phyloP scores from a whole-genome alignment of 179 eudicot species.

The Spinacia oleracea region DNA sequence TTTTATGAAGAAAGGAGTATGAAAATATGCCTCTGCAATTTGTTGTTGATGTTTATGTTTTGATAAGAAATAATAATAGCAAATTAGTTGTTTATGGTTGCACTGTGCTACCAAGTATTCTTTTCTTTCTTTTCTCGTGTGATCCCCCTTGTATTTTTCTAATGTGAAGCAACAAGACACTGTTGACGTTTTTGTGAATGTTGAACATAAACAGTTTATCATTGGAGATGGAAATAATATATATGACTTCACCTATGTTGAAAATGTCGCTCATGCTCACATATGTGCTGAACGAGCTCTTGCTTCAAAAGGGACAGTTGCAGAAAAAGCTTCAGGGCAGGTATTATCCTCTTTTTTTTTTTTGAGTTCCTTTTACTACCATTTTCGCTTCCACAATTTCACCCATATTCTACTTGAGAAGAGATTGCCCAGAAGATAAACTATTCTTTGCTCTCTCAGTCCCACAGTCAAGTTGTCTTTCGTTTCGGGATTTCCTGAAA shows the following conservation, averaged over 20 bases:
- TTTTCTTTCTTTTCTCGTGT: too few species aligned
- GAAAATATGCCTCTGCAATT: background rate
- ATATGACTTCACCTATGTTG: conserved; percentile 96
- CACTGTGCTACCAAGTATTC: background rate
- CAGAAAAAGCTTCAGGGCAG: conserved; percentile 95
- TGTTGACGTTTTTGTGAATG: conserved; percentile 1
- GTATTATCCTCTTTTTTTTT: conserved; percentile 34
- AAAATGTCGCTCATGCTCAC: conserved; percentile 98
- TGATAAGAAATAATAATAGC: too few species aligned
- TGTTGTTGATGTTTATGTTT: too few species aligned
- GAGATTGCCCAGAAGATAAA: background rate
- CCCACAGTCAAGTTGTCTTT: background rate
- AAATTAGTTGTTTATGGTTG: background rate
- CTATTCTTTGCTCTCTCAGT: background rate
- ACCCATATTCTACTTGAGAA: background rate
- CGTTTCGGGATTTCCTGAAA: background rate
- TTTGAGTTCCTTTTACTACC: too few species aligned
- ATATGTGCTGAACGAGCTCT: conserved; percentile 98
- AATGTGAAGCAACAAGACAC: background rate
- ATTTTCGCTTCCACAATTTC: background rate
- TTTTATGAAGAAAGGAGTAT: background rate
- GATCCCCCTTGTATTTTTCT: background rate
- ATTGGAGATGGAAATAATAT: conserved; percentile 92
- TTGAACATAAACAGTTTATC: conserved; percentile 54
- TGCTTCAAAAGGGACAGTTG: conserved; percentile 68